Percentiles rank a stretch among this genome's conserved stretches.
Evolutionary conservation across 1,284 basidiomycete genomes (phyloP).

Genomic region (Pseudozyma sp.): DNA sequence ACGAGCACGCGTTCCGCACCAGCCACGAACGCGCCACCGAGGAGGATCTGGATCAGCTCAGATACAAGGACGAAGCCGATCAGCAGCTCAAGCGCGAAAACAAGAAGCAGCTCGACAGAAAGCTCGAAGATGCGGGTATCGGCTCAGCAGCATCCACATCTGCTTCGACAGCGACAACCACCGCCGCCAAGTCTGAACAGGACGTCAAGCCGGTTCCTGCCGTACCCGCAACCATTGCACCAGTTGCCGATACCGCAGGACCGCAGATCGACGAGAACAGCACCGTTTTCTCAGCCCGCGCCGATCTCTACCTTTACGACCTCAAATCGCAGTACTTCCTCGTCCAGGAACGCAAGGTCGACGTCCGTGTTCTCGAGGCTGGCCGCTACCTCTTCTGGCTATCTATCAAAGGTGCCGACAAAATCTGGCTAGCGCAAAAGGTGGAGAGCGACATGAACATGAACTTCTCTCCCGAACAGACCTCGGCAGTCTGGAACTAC

Average conservation of each 20-base stretch:
- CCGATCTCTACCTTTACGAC: constrained; percentile 79
- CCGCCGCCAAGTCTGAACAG: constrained; percentile 9
- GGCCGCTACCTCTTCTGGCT: constrained; percentile 75
- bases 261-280: constrained; percentile 27
- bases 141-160: constrained; percentile 5
- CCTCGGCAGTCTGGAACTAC: constrained; percentile 85
- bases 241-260: constrained; percentile 32
- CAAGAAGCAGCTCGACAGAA: constrained; percentile 31
- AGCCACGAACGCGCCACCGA: constrained; percentile 65
- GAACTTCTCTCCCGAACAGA: constrained; percentile 61
- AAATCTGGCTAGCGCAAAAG: constrained; percentile 77
- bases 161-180: constrained; percentile 4
- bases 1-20: constrained; percentile 73
- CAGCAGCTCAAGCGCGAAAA: constrained; percentile 30
- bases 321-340: constrained; percentile 77
- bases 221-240: constrained; percentile 30
- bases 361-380: constrained; percentile 77
- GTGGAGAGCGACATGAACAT: constrained; percentile 72
- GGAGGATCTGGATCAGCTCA: constrained; percentile 67
- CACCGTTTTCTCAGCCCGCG: constrained; percentile 58
- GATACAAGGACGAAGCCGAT: constrained; percentile 61
- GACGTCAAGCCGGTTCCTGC: constrained; percentile 8
- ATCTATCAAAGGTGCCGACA: constrained; percentile 70
- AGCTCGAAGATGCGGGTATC: constrained; percentile 32
- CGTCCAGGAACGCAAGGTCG: constrained; percentile 77